These are phyloP conservation scores for Talaromyces piceae DNA, from an alignment of 2,329 filamentous ascomycete species.

Conservation along the genomic window DNA sequence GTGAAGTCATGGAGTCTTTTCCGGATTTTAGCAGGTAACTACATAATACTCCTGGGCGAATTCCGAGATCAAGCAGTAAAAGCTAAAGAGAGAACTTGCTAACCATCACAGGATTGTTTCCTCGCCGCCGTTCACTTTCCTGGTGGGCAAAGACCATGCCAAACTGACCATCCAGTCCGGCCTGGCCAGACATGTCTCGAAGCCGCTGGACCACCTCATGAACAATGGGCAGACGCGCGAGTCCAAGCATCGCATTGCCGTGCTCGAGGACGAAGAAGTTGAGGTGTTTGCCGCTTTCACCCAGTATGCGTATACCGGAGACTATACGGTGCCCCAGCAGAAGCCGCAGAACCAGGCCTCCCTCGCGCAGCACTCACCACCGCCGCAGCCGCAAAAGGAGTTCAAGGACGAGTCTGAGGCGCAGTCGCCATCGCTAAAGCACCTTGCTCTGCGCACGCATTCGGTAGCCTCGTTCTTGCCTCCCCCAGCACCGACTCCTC, in stretches of 20 bases:
- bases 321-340: conserved; percentile 33
- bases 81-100: background rate
- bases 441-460: conserved; percentile 2
- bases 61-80: background rate
- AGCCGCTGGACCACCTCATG: conserved; percentile 38
- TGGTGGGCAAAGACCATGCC: conserved; percentile 39
- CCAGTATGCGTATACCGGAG: conserved; percentile 44
- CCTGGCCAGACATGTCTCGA: conserved; percentile 38
- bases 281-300: conserved; percentile 43
- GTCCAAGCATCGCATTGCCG: conserved; percentile 34
- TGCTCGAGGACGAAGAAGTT: conserved; percentile 41
- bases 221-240: conserved; percentile 41
- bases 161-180: conserved; percentile 41
- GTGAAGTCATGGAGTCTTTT: conserved; percentile 19
- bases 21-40: conserved; percentile 28
- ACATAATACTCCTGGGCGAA: background rate
- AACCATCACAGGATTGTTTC: conserved; percentile 31
- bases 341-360: background rate
- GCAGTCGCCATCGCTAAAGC: background rate
- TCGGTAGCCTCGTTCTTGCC: conserved; percentile 15
- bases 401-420: background rate
- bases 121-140: conserved; percentile 39
- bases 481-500: conserved; percentile 26
- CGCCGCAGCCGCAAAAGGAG: background rate
- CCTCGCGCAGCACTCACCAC: no score